Evolutionary conservation across 2,329 filamentous ascomycete species (phyloP), one percentile per base, ranked within the genome.

Genomic region (Coniochaeta sp.): DNA sequence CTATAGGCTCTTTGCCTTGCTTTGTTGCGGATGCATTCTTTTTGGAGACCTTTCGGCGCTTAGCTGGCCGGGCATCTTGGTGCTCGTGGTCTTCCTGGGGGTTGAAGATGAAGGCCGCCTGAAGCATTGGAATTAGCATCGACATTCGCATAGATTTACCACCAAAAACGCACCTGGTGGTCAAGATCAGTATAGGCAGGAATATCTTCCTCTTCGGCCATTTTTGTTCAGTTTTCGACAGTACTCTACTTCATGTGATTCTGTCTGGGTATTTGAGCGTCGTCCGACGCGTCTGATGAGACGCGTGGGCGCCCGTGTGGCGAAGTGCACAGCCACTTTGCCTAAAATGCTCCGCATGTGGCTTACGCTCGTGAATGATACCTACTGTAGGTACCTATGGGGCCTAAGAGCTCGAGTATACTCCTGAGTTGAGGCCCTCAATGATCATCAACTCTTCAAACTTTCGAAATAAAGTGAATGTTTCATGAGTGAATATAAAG

Each of bases 31-130:
- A 12, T 19, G 36, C 55, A n/a, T 66, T 65, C 26, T 68, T 62
- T 58, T 75, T 75, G 59, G 76, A 77, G 8, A 84, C 74, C 68
- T 81, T 85, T 59, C 85, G 79, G 60, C 81, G 78, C 70, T 89
- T 89, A 38, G 79, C 68, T 30, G 84, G 81, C 42, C 81, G 78
- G 57, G 65, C 59, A 34, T 65, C 54, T 50, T 69, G 64, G 58
- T 69, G 73, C 32, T 74, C 70, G 60, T 14, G 36, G 30, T 56
- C 54, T 36, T 76, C 73, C 52, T 78, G 72, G 61, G 85, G 81
- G 61, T 81, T 78, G 71, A 87, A 89, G 64, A 89, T 74, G 70
- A 86, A 89, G 60, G 84, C 83, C 55, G 80, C 80, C 85, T 89
- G 68, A 38, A 38, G n/a, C 24, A 4, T 19, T 4, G 9, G n/a